These are phyloP conservation scores for Annulohypoxylon truncatum DNA, from an alignment of 2,329 filamentous ascomycete species.

Conservation along the genomic window DNA sequence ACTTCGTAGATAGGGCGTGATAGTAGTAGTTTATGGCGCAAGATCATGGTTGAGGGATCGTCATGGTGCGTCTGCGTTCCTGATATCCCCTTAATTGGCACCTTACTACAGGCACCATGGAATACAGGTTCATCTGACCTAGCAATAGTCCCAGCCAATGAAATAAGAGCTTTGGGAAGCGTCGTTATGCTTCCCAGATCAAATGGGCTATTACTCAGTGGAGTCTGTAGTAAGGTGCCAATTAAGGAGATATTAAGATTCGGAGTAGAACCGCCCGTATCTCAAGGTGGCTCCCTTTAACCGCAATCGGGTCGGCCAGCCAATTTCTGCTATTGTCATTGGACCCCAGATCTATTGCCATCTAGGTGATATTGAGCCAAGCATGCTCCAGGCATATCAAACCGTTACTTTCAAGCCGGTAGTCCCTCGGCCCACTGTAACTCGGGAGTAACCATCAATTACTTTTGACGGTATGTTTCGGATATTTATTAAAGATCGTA, in stretches of 20 bases:
- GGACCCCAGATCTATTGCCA: slow-evolving; percentile 19
- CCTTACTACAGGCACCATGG: not conserved
- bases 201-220: not conserved
- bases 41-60: slow-evolving; percentile 33
- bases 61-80: slow-evolving; percentile 36
- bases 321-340: slow-evolving; percentile 1
- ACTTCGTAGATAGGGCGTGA: slow-evolving; percentile 27
- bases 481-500: slow-evolving; percentile 21
- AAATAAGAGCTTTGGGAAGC: not conserved
- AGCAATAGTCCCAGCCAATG: not conserved
- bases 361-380: slow-evolving; percentile 15
- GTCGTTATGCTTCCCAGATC: not conserved
- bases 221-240: not conserved
- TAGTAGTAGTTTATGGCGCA: slow-evolving; percentile 35
- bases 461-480: slow-evolving; percentile 21
- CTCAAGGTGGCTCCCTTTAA: slow-evolving; percentile 27
- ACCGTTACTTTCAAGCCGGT: slow-evolving; percentile 21
- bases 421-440: slow-evolving; percentile 19
- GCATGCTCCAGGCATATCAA: slow-evolving; percentile 9
- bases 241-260: slow-evolving; percentile 33
- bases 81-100: slow-evolving; percentile 26
- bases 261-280: slow-evolving; percentile 35
- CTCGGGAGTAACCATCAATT: slow-evolving; percentile 16
- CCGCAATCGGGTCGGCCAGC: slow-evolving; percentile 21
- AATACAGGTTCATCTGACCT: not conserved